Evolutionary conservation across 2,329 filamentous ascomycete species (phyloP).

Genomic region (Eutypa lata): DNA sequence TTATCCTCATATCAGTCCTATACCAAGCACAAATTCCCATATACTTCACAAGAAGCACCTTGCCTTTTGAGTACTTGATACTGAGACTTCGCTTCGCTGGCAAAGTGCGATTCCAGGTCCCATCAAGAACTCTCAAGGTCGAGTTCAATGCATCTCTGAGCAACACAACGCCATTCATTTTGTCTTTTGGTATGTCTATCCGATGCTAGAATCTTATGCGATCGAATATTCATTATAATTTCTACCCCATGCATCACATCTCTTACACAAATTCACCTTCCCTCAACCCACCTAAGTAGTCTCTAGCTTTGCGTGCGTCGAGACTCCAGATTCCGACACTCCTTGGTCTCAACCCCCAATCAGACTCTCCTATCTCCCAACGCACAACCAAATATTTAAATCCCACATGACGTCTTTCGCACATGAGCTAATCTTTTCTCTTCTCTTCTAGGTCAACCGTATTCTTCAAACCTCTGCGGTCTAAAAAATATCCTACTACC

Average conservation of each 20-base stretch:
- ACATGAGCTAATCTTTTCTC: slow-evolving; percentile 11
- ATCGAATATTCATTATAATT: slow-evolving; percentile 27
- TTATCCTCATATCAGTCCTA: slow-evolving; percentile 15
- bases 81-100: slow-evolving; percentile 14
- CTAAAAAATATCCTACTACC: neutral
- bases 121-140: slow-evolving; percentile 21
- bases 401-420: slow-evolving; percentile 2
- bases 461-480: slow-evolving; percentile 9
- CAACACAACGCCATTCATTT: slow-evolving; percentile 30
- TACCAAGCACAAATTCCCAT: slow-evolving; percentile 1
- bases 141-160: slow-evolving; percentile 28
- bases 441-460: slow-evolving; percentile 8
- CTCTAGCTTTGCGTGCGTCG: slow-evolving; percentile 10
- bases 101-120: slow-evolving; percentile 21
- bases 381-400: slow-evolving; percentile 4
- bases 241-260: slow-evolving; percentile 8
- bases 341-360: slow-evolving; percentile 12
- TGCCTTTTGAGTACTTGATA: slow-evolving; percentile 7
- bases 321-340: slow-evolving; percentile 11
- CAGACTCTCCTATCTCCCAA: neutral
- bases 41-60: slow-evolving; percentile 5
- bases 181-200: slow-evolving; percentile 34
- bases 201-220: slow-evolving; percentile 30
- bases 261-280: slow-evolving; percentile 3
- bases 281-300: slow-evolving; percentile 10